Base-by-base conservation (phyloP, 2,329 filamentous ascomycete species). In the Pseudogymnoascus sp. region DNA sequence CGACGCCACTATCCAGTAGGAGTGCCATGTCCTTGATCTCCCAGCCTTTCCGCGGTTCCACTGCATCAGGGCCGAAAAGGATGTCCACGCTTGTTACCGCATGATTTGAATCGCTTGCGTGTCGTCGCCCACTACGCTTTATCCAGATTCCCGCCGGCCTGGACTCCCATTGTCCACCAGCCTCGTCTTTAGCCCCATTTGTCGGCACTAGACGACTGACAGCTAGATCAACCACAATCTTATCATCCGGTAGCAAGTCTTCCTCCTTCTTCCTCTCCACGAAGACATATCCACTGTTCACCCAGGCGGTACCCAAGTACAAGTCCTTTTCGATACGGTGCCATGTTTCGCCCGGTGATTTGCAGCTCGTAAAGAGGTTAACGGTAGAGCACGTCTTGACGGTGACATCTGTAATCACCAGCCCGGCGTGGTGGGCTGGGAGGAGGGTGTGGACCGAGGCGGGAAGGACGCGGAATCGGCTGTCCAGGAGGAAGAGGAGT, bases 1-100 rank as follows among this genome's bases (percentile, higher is more conserved):
- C 81, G 33, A 82, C 78, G 28, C 81, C 79, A 4, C 82, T 81
- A 67, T 90, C 85, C 64, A 97, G 77, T 59, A 93, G 77, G 62
- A 97, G 75, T 8, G 89, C 85, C 6, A 85, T 89, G 63, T 90
- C 88, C 60, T 86, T 86, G 45, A 97, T 82, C 63, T 86, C 80
- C 95, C 96, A 99, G 31, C 90, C 90, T 1, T 87, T 84, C 63
- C 95, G 86, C 4, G 91, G 93, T 73, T 99, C 95, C 33, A 93
- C 90, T 8, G 93, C 93, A 76, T 90, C 87, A 6, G 86, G 79
- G 25, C 87, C 86, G 70, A 89, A 89, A 12, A 91, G 74, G 3
- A 91, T 80, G 73, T 91, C 88, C 2, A 90, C 79, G 4, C 85
- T 84, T 0, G 88, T 91, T 38, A 91, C 78, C 0, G 83, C 83